Conservation (phyloP, 257 asterid species). For the Petunia axillaris region DNA sequence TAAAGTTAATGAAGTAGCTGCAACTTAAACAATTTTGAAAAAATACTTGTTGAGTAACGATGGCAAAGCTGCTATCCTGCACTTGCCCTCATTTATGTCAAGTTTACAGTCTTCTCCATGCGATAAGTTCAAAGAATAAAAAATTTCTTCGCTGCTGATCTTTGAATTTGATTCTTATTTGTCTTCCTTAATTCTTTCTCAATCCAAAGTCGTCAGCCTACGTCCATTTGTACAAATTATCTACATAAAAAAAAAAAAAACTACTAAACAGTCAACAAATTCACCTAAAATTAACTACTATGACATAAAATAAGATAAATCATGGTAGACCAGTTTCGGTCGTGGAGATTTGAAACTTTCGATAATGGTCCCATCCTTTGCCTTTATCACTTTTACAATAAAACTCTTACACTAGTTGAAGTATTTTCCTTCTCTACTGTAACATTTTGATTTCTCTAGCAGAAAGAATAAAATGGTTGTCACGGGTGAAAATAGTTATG, state of each 20-base stretch:
- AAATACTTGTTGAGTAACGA: too few relatives aligned
- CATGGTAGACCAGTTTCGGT: too few relatives aligned
- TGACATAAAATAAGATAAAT: too few relatives aligned
- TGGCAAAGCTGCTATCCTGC: too few relatives aligned
- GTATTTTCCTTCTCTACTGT: neutral
- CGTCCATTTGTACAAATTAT: neutral
- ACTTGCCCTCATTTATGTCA: neutral
- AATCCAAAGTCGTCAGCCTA: neutral
- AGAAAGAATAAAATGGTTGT: neutral
- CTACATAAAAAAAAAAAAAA: too few relatives aligned
- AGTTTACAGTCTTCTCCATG: neutral
- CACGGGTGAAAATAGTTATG: neutral
- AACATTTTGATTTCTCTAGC: neutral
- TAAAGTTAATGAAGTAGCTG: too few relatives aligned
- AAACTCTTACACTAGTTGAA: neutral
- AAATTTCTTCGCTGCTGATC: neutral
- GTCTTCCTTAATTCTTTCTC: neutral
- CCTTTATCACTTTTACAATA: neutral
- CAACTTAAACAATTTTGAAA: too few relatives aligned
- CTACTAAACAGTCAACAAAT: too few relatives aligned
- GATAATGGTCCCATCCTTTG: neutral
- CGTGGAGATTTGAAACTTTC: too few relatives aligned
- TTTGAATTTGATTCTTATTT: neutral
- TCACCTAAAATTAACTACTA: too few relatives aligned
- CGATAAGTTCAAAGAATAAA: neutral